Evolutionary conservation across 495 filamentous ascomycete species (phyloP), one percentile per base, ranked within the genome.

Genomic region (Tirmania nivea): DNA sequence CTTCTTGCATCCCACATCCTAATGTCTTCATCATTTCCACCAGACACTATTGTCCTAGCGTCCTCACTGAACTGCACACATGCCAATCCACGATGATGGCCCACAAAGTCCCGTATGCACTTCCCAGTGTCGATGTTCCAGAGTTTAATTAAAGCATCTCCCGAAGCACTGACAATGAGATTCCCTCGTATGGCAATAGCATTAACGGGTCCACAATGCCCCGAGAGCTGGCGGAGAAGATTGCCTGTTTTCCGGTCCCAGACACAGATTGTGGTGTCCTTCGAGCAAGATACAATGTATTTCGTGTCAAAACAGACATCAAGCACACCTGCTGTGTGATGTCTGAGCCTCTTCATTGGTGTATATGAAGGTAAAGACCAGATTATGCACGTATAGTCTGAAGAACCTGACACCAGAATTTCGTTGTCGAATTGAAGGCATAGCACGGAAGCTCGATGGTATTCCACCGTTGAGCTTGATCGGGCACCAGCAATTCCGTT

Each of bases 51-150:
- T 54, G 79, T 85, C 48, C 80, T 78, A 11, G 81, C 83, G 65
- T 97, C 90, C 53, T 93, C 83, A 51, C 80, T 86, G 66, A 96
- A 94, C 65, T 97, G 90, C 54, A 89, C 84, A 65, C 90, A 94
- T 1, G 90, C 90, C 37, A 97, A 76, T 10, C 92, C 90, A 59
- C 87, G 84, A 63, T 81, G 84, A 63, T 89, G 84, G 53, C 83
- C 84, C 10, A 71, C 62, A 61, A 97, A 93, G 63, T 94, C 86
- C 60, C 86, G 86, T 62, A 95, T 78, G 63, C 81, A 84, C 53
- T 78, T 77, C 35, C 85, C 86, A 21, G 81, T 81, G 42, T 81
- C 77, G 51, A 96, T 78, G 63, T 94, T 92, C 90, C 90, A 97
- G 52, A 97, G 72, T 66, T 87, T 94, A 57, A 88, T 86, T 45